Evolutionary conservation across 2,329 filamentous ascomycete genomes (phyloP).

Genomic region (Elsinoe arachidis): DNA sequence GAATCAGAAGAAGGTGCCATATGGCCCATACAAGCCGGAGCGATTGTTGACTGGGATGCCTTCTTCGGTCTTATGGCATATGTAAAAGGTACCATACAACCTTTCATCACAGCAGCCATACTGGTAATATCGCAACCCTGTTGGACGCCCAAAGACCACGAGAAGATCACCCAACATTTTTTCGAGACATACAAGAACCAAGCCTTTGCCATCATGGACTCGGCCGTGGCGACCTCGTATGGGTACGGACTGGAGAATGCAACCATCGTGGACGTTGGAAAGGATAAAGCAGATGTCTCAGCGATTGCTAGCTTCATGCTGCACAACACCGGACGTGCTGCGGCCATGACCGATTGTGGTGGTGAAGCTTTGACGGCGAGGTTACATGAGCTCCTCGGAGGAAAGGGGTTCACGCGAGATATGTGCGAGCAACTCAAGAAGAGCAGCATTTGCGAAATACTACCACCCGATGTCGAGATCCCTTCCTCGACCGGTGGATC

Average conservation of each 20-base stretch:
- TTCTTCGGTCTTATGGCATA: slow-evolving; percentile 92
- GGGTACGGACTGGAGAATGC: slow-evolving; percentile 76
- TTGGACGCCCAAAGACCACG: slow-evolving; percentile 82
- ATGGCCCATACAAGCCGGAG: slow-evolving; percentile 73
- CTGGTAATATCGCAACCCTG: slow-evolving; percentile 81
- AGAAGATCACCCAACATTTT: slow-evolving; percentile 83
- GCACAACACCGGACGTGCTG: slow-evolving; percentile 57
- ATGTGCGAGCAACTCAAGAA: slow-evolving; percentile 60
- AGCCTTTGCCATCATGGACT: slow-evolving; percentile 82
- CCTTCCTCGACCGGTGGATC: slow-evolving; percentile 34
- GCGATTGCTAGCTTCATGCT: slow-evolving; percentile 77
- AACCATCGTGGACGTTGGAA: slow-evolving; percentile 84
- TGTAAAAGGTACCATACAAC: slow-evolving; percentile 80
- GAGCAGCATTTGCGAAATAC: slow-evolving; percentile 54
- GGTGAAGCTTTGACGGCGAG: slow-evolving; percentile 78
- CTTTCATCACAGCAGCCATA: slow-evolving; percentile 88
- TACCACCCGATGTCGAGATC: slow-evolving; percentile 46
- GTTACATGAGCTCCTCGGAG: slow-evolving; percentile 56
- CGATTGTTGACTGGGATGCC: slow-evolving; percentile 81
- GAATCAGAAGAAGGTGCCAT: slow-evolving; percentile 82
- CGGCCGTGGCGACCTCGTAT: slow-evolving; percentile 69
- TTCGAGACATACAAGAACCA: slow-evolving; percentile 97
- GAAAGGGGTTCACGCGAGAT: slow-evolving; percentile 49
- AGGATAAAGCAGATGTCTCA: slow-evolving; percentile 85
- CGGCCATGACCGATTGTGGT: slow-evolving; percentile 60